These are phyloP conservation scores for Austroboletus niveus DNA, from an alignment of 1,284 basidiomycete species.

Conservation along the genomic window DNA sequence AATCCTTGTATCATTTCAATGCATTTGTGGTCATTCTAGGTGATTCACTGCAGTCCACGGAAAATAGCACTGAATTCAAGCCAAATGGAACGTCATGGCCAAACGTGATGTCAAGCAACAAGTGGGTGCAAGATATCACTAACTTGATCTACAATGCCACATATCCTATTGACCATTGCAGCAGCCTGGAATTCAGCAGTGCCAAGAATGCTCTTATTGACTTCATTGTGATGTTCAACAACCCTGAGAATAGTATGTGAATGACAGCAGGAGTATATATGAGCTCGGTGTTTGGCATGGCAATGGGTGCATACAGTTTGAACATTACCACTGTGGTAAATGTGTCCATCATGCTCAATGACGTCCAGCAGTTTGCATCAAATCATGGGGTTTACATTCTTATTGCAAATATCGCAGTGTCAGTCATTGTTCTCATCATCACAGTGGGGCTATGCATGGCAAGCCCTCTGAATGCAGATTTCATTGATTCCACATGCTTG, in stretches of 20 bases:
- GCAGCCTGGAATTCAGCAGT: no score
- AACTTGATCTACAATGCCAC: constrained; percentile 5
- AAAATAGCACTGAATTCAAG: neutral
- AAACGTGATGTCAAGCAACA: neutral
- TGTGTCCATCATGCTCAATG: no score
- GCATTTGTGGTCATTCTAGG: neutral
- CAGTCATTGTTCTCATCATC: neutral
- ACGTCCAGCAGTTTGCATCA: no score
- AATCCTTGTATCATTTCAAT: neutral
- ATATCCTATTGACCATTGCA: neutral
- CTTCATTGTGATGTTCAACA: no score
- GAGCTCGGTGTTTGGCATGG: neutral
- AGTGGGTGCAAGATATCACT: neutral
- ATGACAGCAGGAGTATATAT: neutral
- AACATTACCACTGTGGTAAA: no score
- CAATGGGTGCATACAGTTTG: neutral
- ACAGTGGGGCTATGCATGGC: neutral
- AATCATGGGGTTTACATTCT: constrained; percentile 1
- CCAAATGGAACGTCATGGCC: constrained; percentile 1
- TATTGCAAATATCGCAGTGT: constrained; percentile 1
- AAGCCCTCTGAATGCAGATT: neutral
- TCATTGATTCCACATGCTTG: neutral
- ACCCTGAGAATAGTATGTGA: no score
- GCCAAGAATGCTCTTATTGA: no score
- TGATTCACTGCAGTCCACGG: neutral